phyloP scores from a whole-genome alignment of 768 basidiomycete genomes.

The Mycena alexandri region DNA sequence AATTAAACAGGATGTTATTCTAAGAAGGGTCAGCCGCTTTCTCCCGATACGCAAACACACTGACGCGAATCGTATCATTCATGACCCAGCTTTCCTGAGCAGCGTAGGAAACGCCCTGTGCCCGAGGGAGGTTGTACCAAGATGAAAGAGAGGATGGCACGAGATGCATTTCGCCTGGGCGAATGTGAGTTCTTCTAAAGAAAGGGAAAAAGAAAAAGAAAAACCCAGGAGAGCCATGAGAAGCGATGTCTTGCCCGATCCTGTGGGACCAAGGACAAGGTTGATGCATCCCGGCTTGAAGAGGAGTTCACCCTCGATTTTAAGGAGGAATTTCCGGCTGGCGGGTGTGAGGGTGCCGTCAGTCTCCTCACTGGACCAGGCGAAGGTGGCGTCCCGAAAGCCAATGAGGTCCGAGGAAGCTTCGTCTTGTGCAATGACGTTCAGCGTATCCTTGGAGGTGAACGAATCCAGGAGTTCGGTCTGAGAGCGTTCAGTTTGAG shows the following conservation, averaged over 20 bases:
- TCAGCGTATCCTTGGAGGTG: constrained; percentile 39
- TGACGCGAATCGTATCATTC: constrained; percentile 78
- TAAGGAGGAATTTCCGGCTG: constrained; percentile 61
- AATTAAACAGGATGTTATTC: constrained; percentile 88
- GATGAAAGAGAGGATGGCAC: constrained; percentile 62
- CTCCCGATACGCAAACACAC: background rate
- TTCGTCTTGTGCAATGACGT: constrained; percentile 3
- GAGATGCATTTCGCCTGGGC: constrained; percentile 75
- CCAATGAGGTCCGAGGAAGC: constrained; percentile 53
- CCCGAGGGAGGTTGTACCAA: constrained; percentile 77
- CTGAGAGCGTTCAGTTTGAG: constrained; percentile 37
- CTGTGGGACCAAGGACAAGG: constrained; percentile 71
- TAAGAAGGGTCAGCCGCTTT: constrained; percentile 33
- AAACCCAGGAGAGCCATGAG: constrained; percentile 72
- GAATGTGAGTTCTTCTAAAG: too few species aligned
- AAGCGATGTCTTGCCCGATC: constrained; percentile 73
- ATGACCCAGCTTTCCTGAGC: constrained; percentile 90
- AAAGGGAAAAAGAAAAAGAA: background rate
- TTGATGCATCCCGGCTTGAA: constrained; percentile 69
- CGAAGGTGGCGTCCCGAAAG: constrained; percentile 66
- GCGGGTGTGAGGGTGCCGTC: constrained; percentile 49
- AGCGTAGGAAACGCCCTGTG: constrained; percentile 79
- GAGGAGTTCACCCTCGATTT: constrained; percentile 63
- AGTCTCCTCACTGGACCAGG: constrained; percentile 60
- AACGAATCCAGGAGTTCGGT: constrained; percentile 64